Conservation (phyloP, 2,329 filamentous ascomycete genomes). For the Thermomyces lanuginosus region DNA sequence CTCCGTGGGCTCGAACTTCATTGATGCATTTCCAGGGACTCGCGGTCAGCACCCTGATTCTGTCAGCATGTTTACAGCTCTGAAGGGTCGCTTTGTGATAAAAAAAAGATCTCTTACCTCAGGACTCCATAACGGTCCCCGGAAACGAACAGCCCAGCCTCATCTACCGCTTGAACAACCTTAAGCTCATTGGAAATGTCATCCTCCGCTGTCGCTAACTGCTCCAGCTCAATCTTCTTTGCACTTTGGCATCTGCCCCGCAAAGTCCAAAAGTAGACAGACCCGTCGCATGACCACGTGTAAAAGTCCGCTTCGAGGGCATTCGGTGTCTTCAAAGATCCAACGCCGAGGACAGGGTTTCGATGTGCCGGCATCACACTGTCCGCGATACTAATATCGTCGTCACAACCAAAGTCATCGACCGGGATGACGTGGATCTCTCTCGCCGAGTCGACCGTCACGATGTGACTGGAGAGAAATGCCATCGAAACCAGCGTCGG, state of each 20-base stretch:
- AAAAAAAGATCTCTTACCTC: slow-evolving; percentile 23
- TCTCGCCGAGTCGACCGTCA: slow-evolving; percentile 59
- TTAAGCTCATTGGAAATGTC: slow-evolving; percentile 41
- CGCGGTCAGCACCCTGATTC: slow-evolving; percentile 19
- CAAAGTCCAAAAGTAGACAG: slow-evolving; percentile 65
- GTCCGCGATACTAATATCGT: slow-evolving; percentile 14
- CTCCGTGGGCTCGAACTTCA: slow-evolving; percentile 70
- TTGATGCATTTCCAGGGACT: slow-evolving; percentile 45
- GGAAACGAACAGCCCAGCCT: slow-evolving; percentile 53
- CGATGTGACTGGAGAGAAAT: slow-evolving; percentile 48
- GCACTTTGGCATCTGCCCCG: slow-evolving; percentile 52
- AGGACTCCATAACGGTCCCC: slow-evolving; percentile 80
- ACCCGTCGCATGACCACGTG: slow-evolving; percentile 74
- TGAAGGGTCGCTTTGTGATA: neutral
- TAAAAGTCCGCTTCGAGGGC: slow-evolving; percentile 55
- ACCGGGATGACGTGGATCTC: slow-evolving; percentile 51
- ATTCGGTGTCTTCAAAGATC: slow-evolving; percentile 45
- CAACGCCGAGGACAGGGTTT: slow-evolving; percentile 52
- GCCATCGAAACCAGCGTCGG: slow-evolving; percentile 48
- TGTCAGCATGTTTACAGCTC: slow-evolving; percentile 8
- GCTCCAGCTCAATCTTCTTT: slow-evolving; percentile 54
- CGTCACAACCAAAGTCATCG: slow-evolving; percentile 16
- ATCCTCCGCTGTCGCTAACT: slow-evolving; percentile 29
- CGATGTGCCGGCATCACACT: slow-evolving; percentile 39
- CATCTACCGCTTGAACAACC: slow-evolving; percentile 41